Conservation (phyloP, 345 rosid genomes). For the Pistacia vera region DNA sequence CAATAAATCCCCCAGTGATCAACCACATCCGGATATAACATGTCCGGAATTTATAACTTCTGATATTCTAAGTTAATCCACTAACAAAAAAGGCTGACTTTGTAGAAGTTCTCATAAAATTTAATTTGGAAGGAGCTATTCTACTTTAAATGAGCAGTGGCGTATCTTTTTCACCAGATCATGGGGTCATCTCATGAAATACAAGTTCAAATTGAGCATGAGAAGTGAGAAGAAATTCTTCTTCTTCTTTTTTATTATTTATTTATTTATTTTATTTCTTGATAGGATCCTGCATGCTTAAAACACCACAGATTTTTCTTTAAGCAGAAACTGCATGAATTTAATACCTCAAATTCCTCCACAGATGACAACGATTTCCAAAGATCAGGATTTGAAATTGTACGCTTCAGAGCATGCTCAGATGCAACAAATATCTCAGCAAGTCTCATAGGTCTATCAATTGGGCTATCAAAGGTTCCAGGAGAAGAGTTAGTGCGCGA, state of each 20-base stretch:
- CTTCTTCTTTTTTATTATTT: background rate
- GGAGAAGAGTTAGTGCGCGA: conserved; percentile 81
- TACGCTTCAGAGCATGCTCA: conserved; percentile 73
- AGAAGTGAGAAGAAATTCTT: background rate
- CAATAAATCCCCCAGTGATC: background rate
- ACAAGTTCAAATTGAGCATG: conserved; percentile 1
- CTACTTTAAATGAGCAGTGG: background rate
- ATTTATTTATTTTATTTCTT: background rate
- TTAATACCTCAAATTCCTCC: conserved; percentile 83
- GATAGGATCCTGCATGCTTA: background rate
- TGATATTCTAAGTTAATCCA: background rate
- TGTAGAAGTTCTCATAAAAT: background rate
- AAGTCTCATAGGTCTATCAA: conserved; percentile 93
- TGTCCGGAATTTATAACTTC: background rate
- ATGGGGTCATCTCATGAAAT: background rate
- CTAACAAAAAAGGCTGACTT: background rate
- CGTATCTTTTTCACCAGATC: conserved; percentile 2
- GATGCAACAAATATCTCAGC: conserved; percentile 96
- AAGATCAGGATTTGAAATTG: conserved; percentile 74
- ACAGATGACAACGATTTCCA: conserved; percentile 76
- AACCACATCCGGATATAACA: background rate
- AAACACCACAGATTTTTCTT: conserved; percentile 1
- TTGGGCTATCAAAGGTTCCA: conserved; percentile 76
- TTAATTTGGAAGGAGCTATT: background rate
- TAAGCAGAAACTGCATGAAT: conserved; percentile 5